phyloP scores from a whole-genome alignment of 23 red algal genomes.

The Chondrus crispus region DNA sequence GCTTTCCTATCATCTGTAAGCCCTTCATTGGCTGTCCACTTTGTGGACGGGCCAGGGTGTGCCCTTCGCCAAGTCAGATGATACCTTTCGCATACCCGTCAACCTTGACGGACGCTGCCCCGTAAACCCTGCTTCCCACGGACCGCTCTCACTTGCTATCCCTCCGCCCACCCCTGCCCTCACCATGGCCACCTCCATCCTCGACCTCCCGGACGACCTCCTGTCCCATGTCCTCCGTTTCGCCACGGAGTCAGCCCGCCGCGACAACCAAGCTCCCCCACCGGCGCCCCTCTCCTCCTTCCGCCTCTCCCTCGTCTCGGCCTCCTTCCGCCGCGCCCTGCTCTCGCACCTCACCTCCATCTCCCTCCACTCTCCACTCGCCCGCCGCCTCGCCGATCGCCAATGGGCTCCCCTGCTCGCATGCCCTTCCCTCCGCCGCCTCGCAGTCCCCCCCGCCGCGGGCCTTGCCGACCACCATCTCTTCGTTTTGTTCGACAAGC shows the following conservation, averaged over 20 bases:
- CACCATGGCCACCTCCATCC: background rate
- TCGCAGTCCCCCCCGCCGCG: constrained; percentile 4
- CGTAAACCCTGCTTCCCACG: too few species aligned
- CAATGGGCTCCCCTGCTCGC: background rate
- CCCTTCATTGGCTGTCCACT: too few species aligned
- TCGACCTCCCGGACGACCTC: constrained; percentile 31
- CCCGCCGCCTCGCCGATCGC: background rate
- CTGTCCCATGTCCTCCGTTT: constrained; percentile 37
- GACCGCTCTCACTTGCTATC: background rate
- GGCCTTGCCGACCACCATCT: constrained; percentile 8
- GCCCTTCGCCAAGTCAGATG: too few species aligned
- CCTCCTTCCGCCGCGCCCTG: constrained; percentile 26
- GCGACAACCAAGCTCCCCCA: constrained; percentile 18
- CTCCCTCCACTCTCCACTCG: constrained; percentile 12
- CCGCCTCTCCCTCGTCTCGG: background rate
- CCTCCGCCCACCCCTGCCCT: background rate
- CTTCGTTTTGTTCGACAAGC: background rate
- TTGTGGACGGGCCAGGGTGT: too few species aligned
- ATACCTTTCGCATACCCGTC: too few species aligned
- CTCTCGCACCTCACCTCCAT: constrained; percentile 33
- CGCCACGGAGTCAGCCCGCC: constrained; percentile 6
- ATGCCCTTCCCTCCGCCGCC: constrained; percentile 11
- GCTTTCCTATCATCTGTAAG: too few species aligned
- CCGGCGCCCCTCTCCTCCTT: background rate
- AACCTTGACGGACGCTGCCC: too few species aligned